Evolutionary conservation across 192 early-diverging fungal genomes (phyloP).

Genomic region (Entomortierella lignicola): DNA sequence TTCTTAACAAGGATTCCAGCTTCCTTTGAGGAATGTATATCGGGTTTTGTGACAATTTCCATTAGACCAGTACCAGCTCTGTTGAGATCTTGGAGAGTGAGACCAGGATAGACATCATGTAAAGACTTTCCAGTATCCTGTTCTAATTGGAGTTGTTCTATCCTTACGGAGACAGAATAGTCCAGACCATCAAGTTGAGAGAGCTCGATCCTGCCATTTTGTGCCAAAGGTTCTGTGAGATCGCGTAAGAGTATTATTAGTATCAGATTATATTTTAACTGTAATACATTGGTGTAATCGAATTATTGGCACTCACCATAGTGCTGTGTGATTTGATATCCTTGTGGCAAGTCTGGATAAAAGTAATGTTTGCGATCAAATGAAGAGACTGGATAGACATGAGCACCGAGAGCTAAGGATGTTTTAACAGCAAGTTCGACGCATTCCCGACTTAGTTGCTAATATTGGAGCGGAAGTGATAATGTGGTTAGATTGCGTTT

Average conservation of each 20-base stretch:
- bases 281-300: no score
- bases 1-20: slow-evolving; percentile 82
- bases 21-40: slow-evolving; percentile 79
- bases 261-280: no score
- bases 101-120: slow-evolving; percentile 67
- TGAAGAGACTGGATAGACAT: slow-evolving; percentile 70
- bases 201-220: slow-evolving; percentile 73
- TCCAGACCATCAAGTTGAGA: slow-evolving; percentile 68
- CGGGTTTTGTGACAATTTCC: slow-evolving; percentile 93
- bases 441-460: slow-evolving; percentile 79
- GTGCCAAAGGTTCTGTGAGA: slow-evolving; percentile 76
- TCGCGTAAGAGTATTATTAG: background rate
- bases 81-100: slow-evolving; percentile 86
- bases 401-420: slow-evolving; percentile 73
- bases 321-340: slow-evolving; percentile 97
- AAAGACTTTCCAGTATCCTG: slow-evolving; percentile 93
- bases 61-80: slow-evolving; percentile 87
- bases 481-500: background rate
- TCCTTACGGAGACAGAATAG: slow-evolving; percentile 64
- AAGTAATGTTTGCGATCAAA: slow-evolving; percentile 98
- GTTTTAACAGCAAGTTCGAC: slow-evolving; percentile 80
- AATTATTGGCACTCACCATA: slow-evolving; percentile 49
- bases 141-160: slow-evolving; percentile 92
- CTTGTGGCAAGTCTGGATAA: slow-evolving; percentile 91
- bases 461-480: background rate